phyloP scores from a whole-genome alignment of 768 basidiomycete genomes.

The Termitomyces sp. region DNA sequence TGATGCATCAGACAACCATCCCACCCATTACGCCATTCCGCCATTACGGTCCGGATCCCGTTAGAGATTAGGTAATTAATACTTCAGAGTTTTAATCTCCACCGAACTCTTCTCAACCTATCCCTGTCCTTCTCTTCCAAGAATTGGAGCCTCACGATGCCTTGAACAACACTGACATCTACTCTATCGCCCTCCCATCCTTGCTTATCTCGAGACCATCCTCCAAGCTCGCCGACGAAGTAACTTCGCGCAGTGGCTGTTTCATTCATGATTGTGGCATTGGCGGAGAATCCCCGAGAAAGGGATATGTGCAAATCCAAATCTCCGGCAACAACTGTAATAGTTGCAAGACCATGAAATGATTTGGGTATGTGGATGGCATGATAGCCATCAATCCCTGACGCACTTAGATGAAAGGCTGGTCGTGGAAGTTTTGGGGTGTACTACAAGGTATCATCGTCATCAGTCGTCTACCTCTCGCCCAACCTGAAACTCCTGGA shows the following conservation, averaged over 20 bases:
- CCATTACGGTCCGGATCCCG: no score
- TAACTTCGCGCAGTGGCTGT: constrained; percentile 25
- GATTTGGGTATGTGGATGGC: constrained; percentile 36
- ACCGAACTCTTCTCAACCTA: constrained; percentile 15
- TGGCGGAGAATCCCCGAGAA: constrained; percentile 21
- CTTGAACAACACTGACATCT: constrained; percentile 16
- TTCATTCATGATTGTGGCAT: constrained; percentile 30
- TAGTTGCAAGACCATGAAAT: constrained; percentile 35
- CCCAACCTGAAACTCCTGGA: not conserved
- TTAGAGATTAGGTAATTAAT: not conserved
- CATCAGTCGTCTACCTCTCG: not conserved
- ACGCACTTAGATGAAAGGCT: constrained; percentile 27
- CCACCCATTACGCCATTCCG: no score
- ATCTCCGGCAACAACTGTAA: constrained; percentile 31
- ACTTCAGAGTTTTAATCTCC: constrained; percentile 10
- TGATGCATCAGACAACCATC: no score
- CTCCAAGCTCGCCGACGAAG: constrained; percentile 29
- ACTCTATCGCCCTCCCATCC: constrained; percentile 23
- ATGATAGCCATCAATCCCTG: constrained; percentile 24
- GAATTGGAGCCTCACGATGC: constrained; percentile 21
- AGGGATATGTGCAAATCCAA: constrained; percentile 31
- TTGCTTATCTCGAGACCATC: constrained; percentile 14
- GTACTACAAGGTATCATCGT: constrained; percentile 20
- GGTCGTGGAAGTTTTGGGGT: constrained; percentile 29
- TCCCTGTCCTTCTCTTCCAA: constrained; percentile 18